phyloP scores from a whole-genome alignment of 192 early-diverging fungal genomes.

The Backusella mclennaniae region DNA sequence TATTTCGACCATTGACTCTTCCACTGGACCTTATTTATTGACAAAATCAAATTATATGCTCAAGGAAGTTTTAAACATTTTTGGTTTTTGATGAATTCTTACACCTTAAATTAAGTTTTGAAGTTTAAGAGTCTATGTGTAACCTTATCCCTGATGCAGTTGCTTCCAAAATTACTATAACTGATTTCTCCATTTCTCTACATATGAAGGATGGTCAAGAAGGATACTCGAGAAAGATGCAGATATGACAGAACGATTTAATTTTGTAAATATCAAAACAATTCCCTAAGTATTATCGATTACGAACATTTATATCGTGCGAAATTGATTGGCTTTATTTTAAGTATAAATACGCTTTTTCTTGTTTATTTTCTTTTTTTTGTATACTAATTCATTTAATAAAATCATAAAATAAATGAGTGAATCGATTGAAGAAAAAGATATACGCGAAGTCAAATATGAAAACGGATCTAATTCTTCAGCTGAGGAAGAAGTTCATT shows the following conservation, averaged over 20 bases:
- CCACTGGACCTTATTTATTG: neutral
- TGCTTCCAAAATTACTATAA: neutral
- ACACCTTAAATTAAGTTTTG: neutral
- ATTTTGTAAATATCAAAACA: neutral
- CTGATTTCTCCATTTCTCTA: neutral
- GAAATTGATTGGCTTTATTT: neutral
- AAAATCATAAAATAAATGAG: neutral
- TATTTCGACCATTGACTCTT: neutral
- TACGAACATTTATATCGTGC: slow-evolving; percentile 3
- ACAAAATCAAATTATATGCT: neutral
- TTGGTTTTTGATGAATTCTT: neutral
- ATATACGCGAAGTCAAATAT: neutral
- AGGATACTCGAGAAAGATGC: neutral
- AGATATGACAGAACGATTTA: neutral
- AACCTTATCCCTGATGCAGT: neutral
- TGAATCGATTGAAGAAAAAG: neutral
- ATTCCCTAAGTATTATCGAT: neutral
- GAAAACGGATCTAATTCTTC: neutral
- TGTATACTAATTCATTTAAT: neutral
- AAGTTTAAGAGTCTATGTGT: neutral
- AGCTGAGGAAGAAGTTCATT: neutral
- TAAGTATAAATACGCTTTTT: neutral
- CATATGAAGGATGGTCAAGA: neutral
- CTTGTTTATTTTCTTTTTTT: neutral
- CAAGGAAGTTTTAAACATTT: neutral